Base-by-base conservation (phyloP, 345 rosid genomes). In the Geranium rotundifolium region DNA sequence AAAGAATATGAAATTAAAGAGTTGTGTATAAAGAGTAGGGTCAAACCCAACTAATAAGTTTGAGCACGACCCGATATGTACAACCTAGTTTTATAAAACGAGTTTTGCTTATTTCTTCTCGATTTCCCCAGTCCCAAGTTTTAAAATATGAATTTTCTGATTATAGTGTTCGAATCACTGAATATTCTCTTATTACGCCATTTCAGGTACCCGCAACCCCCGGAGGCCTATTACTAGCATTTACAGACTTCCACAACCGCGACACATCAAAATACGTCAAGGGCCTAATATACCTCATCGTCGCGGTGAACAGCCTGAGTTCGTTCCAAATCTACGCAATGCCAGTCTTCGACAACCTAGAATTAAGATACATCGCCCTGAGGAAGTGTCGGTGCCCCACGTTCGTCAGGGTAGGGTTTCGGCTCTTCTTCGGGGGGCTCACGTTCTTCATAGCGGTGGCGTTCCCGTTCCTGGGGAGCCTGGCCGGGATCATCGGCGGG, bases 281-380 rank as follows among this genome's bases (percentile, higher is more conserved):
- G 50, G 70, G 69, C 56, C 13, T 74, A 5, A 60, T 68, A 39
- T 76, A 73, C 61, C 8, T 75, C 5, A 56, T 79, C 13, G 50
- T 75, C 2, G 34, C 75, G 2, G 31, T 70, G 30, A 76, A 61
- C 65, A 70, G 81, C 76, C 67, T 81, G 0, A 30, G 73, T 17
- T 54, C 80, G 56, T 83, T 77, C 72, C 88, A 72, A 72, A 75
- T 83, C 68, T 83, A 81, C 2, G 85, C 80, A 13, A 80, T 85
- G 85, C 82, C 75, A 0, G 78, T 67, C 30, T 80, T 85, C 27
- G 88, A 83, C 81, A 81, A 78, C 64, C 23, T 83, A 15, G 84
- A 83, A 63, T 61, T 71, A 13, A 23, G 31, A 5, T 81, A 74
- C 64, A 8, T 29, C 4, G 0, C 30, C 71, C 68, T 9, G 14